Evolutionary conservation across 148 eudicot genomes (phyloP), one percentile per base, ranked within the genome.

Genomic region (Rhododendron kiyosumense): DNA sequence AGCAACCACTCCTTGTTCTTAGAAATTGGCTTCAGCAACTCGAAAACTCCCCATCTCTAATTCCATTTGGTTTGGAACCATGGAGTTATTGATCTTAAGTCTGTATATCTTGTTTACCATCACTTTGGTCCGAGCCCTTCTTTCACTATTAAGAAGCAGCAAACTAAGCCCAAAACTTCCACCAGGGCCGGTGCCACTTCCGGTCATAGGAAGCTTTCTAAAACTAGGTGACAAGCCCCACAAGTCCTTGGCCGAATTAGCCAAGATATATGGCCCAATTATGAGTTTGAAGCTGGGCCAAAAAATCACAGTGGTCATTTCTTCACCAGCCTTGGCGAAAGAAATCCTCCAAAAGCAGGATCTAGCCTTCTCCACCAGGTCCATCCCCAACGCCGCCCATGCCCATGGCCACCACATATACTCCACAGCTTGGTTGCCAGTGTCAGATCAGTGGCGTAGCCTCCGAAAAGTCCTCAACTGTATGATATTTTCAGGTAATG

Each of bases 161-260:
- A 54, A 85, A 52, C 15, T 10, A 52, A 9, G 7, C n/a, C 1
- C 22, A 38, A 85, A 85, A 7, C 69, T 85, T 26, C 86, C 86
- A 8, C 86, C 86, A 10, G 86, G 86, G 17, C 86, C 86, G 14
- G n/a, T 13, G 7, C 86, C 86, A 1, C 20, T 87, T 1, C 88
- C 88, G 1, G 13, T 83, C 13, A 22, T 78, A 24, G 88, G 86
- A 7, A 84, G 79, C 88, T 79, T 84, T 36, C 82, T 78, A 34
- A 79, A 78, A 52, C 83, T 87, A 0, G 88, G 88, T 15, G 78
- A 76, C 83, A 78, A 87, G 15, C 88, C 88, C 30, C 81, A 84
- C 78, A 30, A 63, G 43, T 87, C 86, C 46, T 69, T 87, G 6
- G 88, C 86, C 24, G 41, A 79, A 38, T 67, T 87, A 4, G 86